Conservation (phyloP, 2,329 filamentous ascomycete genomes). For the Penicillium digitatum region DNA sequence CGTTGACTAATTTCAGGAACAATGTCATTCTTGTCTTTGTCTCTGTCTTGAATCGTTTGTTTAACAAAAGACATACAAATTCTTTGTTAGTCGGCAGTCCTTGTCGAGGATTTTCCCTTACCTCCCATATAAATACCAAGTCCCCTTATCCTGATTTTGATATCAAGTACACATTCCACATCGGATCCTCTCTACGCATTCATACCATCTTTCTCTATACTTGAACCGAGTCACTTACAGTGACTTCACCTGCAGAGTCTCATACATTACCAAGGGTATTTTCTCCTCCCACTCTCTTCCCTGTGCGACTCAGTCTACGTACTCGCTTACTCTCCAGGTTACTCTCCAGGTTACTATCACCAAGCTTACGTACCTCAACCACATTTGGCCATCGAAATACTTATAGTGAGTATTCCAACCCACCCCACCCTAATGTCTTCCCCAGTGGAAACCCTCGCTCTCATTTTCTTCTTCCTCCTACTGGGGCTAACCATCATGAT, state of each 20-base stretch:
- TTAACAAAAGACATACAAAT: background rate
- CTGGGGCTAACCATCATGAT: conserved; percentile 1
- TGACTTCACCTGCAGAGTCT: background rate
- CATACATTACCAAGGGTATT: background rate
- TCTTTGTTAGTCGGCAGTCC: background rate
- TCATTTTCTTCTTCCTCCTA: background rate
- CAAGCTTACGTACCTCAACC: background rate
- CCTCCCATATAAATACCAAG: conserved; percentile 1
- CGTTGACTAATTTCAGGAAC: background rate
- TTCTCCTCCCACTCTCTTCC: background rate
- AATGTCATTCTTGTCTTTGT: background rate
- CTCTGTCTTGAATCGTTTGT: background rate
- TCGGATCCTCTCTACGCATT: background rate
- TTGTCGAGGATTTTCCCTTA: background rate
- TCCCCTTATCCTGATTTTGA: background rate
- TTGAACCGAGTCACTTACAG: background rate
- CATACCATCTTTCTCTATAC: background rate
- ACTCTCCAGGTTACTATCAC: background rate
- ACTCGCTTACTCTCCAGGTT: background rate
- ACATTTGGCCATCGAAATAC: background rate
- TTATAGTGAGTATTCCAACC: background rate
- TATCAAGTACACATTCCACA: background rate
- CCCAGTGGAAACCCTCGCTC: background rate
- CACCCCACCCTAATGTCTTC: background rate
- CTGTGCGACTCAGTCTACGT: background rate